These are phyloP conservation scores for Fraxinus platypoda DNA, from an alignment of 305 asterid genomes.

Conservation along the genomic window DNA sequence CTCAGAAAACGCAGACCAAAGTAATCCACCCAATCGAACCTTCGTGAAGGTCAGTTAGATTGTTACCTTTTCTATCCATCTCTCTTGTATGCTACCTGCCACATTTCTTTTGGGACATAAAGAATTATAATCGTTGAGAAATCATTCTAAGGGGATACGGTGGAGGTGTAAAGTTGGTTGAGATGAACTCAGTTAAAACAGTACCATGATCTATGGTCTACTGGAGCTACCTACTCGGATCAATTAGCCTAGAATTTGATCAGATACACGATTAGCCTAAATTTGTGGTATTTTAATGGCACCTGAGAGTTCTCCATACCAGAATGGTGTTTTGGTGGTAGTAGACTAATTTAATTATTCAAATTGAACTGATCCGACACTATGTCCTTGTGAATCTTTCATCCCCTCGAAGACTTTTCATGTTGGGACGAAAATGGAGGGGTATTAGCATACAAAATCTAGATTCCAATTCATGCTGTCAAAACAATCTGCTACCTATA, in stretches of 20 bases:
- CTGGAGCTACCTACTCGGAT: background rate
- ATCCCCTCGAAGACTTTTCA: background rate
- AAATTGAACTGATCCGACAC: background rate
- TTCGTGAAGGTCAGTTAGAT: constrained; percentile 78
- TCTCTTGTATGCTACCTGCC: background rate
- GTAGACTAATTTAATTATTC: background rate
- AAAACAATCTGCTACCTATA: background rate
- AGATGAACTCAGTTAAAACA: background rate
- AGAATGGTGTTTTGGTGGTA: background rate
- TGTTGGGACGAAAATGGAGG: background rate
- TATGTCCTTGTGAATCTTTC: background rate
- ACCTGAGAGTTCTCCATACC: background rate
- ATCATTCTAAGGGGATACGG: background rate
- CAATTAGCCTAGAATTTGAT: background rate
- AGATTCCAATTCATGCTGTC: background rate
- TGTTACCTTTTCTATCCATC: background rate
- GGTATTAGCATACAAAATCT: background rate
- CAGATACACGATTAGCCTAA: background rate
- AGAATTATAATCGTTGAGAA: background rate
- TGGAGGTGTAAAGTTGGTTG: background rate
- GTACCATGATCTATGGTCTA: background rate
- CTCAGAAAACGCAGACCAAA: constrained; percentile 74
- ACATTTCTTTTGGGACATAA: background rate
- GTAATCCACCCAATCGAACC: constrained; percentile 53
- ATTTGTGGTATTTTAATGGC: background rate